phyloP scores from a whole-genome alignment of 495 filamentous ascomycete genomes.

The Neurospora sp. region DNA sequence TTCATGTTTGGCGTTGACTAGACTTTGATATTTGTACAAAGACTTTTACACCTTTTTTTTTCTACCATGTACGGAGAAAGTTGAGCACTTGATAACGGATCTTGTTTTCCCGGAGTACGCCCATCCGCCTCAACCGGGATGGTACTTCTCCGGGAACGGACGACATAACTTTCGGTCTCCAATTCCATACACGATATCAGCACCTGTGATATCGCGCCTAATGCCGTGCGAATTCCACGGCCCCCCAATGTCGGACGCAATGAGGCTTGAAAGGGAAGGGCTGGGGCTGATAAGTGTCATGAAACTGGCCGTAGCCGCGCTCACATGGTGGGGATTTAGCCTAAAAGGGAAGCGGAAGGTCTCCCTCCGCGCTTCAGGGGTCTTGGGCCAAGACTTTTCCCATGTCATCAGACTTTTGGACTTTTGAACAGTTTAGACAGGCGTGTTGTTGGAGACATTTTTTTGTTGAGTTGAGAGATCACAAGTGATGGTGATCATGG shows the following conservation, averaged over 20 bases:
- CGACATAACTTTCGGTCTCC: background rate
- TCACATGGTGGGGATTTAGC: slow-evolving; percentile 9
- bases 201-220: background rate
- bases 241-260: background rate
- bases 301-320: slow-evolving; percentile 3
- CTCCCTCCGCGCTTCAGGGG: slow-evolving; percentile 20
- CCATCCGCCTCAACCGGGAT: background rate
- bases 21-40: background rate
- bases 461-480: background rate
- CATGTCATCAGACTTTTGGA: background rate
- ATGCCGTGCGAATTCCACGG: background rate
- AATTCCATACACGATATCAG: background rate
- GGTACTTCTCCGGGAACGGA: background rate
- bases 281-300: background rate
- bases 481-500: background rate
- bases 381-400: background rate
- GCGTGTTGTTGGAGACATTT: background rate
- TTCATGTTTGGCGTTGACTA: background rate
- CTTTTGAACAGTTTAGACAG: background rate
- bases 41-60: background rate
- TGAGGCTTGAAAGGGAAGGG: background rate
- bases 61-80: background rate
- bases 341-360: slow-evolving; percentile 25
- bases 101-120: background rate
- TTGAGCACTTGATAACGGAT: background rate